phyloP scores from a whole-genome alignment of 2,329 filamentous ascomycete species.

The Exophiala spinifera region DNA sequence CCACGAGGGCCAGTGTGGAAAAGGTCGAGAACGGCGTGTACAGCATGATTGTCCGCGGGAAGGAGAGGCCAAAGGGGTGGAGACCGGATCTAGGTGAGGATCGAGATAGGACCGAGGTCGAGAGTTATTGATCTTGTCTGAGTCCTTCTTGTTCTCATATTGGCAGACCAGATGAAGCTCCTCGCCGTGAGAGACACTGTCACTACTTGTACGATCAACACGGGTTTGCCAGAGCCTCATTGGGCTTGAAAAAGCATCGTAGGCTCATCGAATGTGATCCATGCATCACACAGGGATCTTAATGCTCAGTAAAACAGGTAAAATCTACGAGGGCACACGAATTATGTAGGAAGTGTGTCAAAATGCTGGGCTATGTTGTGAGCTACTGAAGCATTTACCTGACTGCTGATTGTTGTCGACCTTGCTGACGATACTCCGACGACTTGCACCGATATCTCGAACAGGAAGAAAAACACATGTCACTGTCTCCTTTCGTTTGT shows the following conservation, averaged over 20 bases:
- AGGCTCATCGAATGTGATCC: no score
- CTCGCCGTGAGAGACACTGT: no score
- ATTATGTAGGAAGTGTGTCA: not conserved
- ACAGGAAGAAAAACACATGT: not conserved
- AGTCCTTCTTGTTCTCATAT: no score
- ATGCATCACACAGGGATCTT: no score
- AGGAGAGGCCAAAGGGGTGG: conserved; percentile 88
- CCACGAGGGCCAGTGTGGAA: conserved; percentile 82
- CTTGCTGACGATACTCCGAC: not conserved
- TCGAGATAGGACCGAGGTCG: conserved; percentile 36
- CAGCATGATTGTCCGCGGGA: conserved; percentile 79
- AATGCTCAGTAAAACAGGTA: no score
- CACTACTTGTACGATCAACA: no score
- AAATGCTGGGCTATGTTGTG: conserved; percentile 27
- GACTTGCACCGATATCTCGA: not conserved
- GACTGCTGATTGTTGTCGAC: not conserved
- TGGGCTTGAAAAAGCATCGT: no score
- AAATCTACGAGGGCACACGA: no score
- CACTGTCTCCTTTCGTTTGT: not conserved
- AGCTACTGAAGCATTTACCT: conserved; percentile 27
- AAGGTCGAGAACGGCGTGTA: conserved; percentile 94
- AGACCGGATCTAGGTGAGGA: conserved; percentile 64
- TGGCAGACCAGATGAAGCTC: no score
- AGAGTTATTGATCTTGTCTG: conserved; percentile 30
- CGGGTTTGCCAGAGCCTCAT: no score